A percentile compares a stretch with the other conserved stretches of the same genome.
Evolutionary conservation across 139 green algal species (phyloP).

Genomic region (Astrephomene gubernaculifera): DNA sequence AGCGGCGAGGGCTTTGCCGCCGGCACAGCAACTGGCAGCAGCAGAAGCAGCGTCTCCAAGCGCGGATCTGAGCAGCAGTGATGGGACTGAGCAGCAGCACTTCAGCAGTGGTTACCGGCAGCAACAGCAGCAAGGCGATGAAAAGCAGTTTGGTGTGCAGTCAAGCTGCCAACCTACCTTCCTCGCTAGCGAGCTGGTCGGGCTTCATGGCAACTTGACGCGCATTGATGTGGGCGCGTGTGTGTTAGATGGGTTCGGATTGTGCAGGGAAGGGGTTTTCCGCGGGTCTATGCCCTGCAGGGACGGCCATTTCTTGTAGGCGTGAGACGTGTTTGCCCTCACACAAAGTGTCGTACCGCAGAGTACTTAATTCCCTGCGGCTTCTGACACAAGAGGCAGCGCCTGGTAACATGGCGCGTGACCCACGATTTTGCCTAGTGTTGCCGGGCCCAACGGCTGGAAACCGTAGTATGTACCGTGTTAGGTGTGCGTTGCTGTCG

Average conservation of each 20-base stretch:
- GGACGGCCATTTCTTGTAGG: no score
- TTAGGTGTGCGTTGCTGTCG: background rate
- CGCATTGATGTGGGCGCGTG: background rate
- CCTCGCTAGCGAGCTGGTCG: background rate
- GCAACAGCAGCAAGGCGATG: background rate
- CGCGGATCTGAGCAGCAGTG: background rate
- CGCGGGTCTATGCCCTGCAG: no score
- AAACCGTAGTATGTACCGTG: background rate
- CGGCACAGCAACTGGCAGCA: no score
- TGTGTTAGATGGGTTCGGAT: background rate
- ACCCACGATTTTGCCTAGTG: background rate
- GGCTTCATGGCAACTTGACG: no score
- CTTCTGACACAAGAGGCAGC: background rate
- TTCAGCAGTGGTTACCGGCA: constrained; percentile 1
- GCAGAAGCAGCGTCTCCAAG: no score
- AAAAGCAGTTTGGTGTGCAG: background rate
- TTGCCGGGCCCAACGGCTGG: background rate
- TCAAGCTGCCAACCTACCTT: background rate
- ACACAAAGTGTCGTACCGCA: background rate
- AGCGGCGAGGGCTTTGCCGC: no score
- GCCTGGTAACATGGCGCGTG: background rate
- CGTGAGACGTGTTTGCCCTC: background rate
- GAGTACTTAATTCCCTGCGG: background rate
- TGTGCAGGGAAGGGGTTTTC: no score
- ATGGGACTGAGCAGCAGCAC: background rate